Evolutionary conservation across 75 land plant species (phyloP), one percentile per base, ranked within the genome.

Genomic region (Chamaecyparis obtusa): DNA sequence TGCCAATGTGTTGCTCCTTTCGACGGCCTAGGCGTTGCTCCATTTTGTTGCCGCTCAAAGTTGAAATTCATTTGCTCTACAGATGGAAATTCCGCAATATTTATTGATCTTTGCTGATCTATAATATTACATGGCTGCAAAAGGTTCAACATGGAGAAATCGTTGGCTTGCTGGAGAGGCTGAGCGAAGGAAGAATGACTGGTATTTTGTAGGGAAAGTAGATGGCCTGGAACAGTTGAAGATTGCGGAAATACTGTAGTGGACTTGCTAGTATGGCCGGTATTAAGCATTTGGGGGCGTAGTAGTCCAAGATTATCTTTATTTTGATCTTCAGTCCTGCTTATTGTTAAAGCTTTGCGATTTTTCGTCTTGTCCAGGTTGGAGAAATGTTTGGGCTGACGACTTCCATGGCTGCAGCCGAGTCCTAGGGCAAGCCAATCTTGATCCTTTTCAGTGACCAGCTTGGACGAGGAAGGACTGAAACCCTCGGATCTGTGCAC

Each of bases 371-470:
- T 41, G 9, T 79, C 82, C 36, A 41, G 41, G 44, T 41, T 79
- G 41, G 82, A 79, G 24, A 21, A 39, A 39, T 79, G n/a, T 41
- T 41, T 79, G 24, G 82, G 27, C 27, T 79, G 44, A 19, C 36
- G 82, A 19, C 24, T 41, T 19, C 27, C 37, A 39, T 79, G 21
- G 57, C 57, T 57, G 24, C 48, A 83, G 33, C 56, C 84, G 51
- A 83, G 84, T 48, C 37, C 57, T 83, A 83, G 57, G 1, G 13
- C 57, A 83, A 83, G 84, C 84, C 84, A 83, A 16, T 48, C 54
- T 10, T 83, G 51, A 9, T 83, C 84, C 10, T 48, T 43, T 9
- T 19, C 82, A 79, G 44, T 3, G 17, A 19, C n/a, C 44, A 44
- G 41, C 15, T 39, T 75, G 37, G 39, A 39, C 7, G 27, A 41